Percentiles rank a stretch among this genome's conserved stretches.
phyloP scores from a whole-genome alignment of 768 basidiomycete species.

The Piloderma croceum region DNA sequence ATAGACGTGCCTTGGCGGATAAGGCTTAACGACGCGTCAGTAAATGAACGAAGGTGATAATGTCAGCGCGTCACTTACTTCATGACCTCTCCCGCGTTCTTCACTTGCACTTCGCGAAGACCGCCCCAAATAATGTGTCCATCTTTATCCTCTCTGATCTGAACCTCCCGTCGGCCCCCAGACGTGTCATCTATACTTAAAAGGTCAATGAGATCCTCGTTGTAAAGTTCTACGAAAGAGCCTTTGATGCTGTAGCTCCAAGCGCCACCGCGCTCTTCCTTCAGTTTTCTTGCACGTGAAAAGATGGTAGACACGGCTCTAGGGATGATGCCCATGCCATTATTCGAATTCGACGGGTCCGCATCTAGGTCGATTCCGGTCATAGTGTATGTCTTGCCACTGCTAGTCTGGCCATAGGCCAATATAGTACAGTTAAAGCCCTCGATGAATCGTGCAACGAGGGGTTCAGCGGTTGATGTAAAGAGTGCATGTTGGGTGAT shows the following conservation, averaged over 20 bases:
- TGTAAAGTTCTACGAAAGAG: conserved; percentile 97
- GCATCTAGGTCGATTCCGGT: conserved; percentile 89
- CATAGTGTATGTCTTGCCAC: conserved; percentile 98
- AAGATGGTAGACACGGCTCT: conserved; percentile 90
- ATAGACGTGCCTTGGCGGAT: conserved; percentile 87
- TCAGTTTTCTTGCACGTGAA: conserved; percentile 65
- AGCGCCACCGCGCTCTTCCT: conserved; percentile 63
- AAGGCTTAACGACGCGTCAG: conserved; percentile 45
- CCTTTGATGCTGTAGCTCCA: conserved; percentile 83
- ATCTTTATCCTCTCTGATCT: conserved; percentile 95
- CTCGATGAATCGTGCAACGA: conserved; percentile 81
- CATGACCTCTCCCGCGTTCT: conserved; percentile 86
- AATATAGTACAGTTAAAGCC: conserved; percentile 98
- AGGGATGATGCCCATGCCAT: conserved; percentile 93
- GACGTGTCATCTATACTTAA: conserved; percentile 66
- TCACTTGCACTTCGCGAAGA: conserved; percentile 86
- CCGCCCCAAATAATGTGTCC: conserved; percentile 98
- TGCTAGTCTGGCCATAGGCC: conserved; percentile 96
- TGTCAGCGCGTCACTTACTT: conserved; percentile 45
- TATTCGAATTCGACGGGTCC: conserved; percentile 75
- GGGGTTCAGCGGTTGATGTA: conserved; percentile 75
- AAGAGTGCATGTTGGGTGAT: conserved; percentile 85
- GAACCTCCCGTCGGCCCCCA: conserved; percentile 75
- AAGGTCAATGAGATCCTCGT: conserved; percentile 97
- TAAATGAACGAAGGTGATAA: conserved; percentile 8